Conservation (phyloP, 2,329 filamentous ascomycete species). For the Colletotrichum magnum region DNA sequence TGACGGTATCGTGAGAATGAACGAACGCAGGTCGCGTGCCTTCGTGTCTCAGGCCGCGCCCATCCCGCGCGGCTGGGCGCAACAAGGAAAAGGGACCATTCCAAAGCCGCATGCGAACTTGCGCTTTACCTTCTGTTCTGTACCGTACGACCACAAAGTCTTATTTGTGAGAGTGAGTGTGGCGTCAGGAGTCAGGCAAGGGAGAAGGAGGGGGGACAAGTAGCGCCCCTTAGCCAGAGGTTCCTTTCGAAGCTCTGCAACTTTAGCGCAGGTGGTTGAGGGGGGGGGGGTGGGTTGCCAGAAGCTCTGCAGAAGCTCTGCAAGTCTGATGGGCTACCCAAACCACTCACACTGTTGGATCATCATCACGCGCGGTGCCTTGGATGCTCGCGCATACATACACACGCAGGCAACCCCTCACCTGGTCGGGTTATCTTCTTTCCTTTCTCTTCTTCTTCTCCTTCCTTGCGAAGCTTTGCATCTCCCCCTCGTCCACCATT, state of each 20-base stretch:
- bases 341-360: not conserved
- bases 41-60: constrained; percentile 28
- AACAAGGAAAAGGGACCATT: constrained; percentile 6
- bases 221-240: constrained; percentile 11
- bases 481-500: not conserved
- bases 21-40: constrained; percentile 35
- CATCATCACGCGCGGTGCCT: too few species aligned
- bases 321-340: constrained; percentile 22
- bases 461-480: not conserved
- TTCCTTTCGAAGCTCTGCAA: constrained; percentile 36
- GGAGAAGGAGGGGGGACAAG: not conserved
- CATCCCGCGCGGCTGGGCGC: constrained; percentile 10
- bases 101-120: constrained; percentile 1
- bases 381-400: not conserved
- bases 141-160: constrained; percentile 1
- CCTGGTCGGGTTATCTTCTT: not conserved
- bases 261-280: constrained; percentile 28
- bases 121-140: too few species aligned
- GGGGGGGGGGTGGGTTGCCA: constrained; percentile 31
- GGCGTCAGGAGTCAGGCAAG: not conserved
- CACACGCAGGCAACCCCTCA: not conserved
- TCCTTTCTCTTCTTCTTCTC: not conserved
- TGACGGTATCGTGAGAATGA: constrained; percentile 35
- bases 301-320: constrained; percentile 39
- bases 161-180: not conserved